These are phyloP conservation scores for Trichosporon coremiiforme DNA, from an alignment of 1,284 basidiomycete species.

Conservation along the genomic window DNA sequence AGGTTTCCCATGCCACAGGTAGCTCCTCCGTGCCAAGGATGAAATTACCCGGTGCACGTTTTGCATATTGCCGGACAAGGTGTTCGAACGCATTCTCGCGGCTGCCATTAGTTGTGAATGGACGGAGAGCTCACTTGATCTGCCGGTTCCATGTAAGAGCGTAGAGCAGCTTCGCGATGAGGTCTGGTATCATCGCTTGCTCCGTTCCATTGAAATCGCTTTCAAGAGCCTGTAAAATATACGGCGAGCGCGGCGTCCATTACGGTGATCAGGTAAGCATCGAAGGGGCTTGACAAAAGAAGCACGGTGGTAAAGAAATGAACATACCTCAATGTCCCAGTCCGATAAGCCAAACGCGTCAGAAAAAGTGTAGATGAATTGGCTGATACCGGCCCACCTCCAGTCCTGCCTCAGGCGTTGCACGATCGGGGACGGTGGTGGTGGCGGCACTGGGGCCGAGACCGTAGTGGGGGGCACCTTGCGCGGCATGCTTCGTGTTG, in stretches of 20 bases:
- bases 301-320: neutral
- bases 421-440: constrained; percentile 52
- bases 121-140: constrained; percentile 54
- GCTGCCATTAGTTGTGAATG: constrained; percentile 31
- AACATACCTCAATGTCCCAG: constrained; percentile 55
- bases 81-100: constrained; percentile 53
- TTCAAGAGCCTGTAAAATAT: constrained; percentile 54
- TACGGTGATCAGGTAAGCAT: neutral
- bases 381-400: constrained; percentile 55
- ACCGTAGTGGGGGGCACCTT: constrained; percentile 27
- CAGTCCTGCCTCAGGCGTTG: constrained; percentile 51
- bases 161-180: constrained; percentile 58
- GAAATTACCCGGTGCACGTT: constrained; percentile 45
- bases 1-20: constrained; percentile 57
- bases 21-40: constrained; percentile 51
- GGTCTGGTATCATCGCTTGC: constrained; percentile 54
- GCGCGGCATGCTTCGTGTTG: constrained; percentile 38
- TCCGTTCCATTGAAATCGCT: constrained; percentile 58
- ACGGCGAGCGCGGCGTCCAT: no score
- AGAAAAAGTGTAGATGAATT: constrained; percentile 55
- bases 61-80: constrained; percentile 53
- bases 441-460: constrained; percentile 38
- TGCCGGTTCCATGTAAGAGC: constrained; percentile 59
- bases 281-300: no score
- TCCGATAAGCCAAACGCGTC: constrained; percentile 53